phyloP scores from a whole-genome alignment of 164 flowering plant genomes.

The Nymphaea thermarum region DNA sequence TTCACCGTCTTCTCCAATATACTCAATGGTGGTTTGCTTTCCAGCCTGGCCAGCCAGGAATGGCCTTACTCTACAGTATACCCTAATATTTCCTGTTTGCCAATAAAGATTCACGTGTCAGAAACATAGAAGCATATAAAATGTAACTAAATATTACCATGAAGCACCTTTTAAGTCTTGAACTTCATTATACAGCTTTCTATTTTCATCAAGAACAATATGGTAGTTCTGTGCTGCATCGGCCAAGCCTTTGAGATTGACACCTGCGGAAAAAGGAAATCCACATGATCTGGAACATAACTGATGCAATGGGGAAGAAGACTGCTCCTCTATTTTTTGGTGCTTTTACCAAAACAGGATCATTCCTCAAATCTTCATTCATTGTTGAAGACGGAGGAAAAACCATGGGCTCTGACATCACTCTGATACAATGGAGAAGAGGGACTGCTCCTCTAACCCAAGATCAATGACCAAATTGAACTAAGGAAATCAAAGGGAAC shows the following conservation, averaged over 20 bases:
- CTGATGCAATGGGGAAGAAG: neutral
- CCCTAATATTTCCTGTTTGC: conserved; percentile 77
- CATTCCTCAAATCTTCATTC: no score
- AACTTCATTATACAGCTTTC: conserved; percentile 87
- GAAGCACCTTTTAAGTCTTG: conserved; percentile 85
- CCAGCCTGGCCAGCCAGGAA: conserved; percentile 66
- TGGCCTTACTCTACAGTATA: conserved; percentile 89
- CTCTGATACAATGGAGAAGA: no score
- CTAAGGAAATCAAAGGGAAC: no score
- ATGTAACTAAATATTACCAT: neutral
- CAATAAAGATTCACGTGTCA: neutral
- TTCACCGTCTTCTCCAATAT: conserved; percentile 87
- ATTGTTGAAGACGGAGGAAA: no score
- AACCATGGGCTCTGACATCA: no score
- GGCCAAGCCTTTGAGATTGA: conserved; percentile 53
- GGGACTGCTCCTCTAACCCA: no score
- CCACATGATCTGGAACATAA: neutral
- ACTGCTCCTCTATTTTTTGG: neutral
- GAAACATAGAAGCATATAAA: neutral
- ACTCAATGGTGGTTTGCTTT: conserved; percentile 68
- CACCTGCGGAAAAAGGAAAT: conserved; percentile 26
- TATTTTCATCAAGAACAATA: conserved; percentile 66
- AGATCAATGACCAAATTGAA: no score
- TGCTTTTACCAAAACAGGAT: no score
- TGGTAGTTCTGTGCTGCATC: conserved; percentile 85